These are phyloP conservation scores for Podila epigama DNA, from an alignment of 192 early-diverging fungal genomes.

Conservation along the genomic window DNA sequence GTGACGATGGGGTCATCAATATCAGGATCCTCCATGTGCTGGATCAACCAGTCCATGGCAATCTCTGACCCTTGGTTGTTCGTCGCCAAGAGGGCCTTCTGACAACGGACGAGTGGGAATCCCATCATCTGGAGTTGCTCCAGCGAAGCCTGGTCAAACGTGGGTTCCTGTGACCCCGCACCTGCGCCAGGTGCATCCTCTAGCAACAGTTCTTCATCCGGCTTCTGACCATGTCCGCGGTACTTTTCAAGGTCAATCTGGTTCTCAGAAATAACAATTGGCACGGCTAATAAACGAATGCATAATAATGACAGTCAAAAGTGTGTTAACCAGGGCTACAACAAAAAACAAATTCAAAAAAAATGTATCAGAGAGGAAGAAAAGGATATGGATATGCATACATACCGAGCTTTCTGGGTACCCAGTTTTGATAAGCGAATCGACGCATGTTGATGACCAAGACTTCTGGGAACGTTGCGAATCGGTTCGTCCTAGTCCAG, in stretches of 20 bases:
- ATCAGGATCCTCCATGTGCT: constrained; percentile 96
- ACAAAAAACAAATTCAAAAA: not conserved
- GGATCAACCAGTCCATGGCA: constrained; percentile 96
- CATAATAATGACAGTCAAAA: not conserved
- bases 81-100: constrained; percentile 83
- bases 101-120: constrained; percentile 85
- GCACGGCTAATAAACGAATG: constrained; percentile 51
- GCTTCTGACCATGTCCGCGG: constrained; percentile 69
- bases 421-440: constrained; percentile 86
- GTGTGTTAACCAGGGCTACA: not conserved
- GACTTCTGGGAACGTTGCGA: constrained; percentile 78
- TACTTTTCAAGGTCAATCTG: constrained; percentile 73
- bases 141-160: constrained; percentile 72
- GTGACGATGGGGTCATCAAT: constrained; percentile 76
- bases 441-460: constrained; percentile 75
- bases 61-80: constrained; percentile 82
- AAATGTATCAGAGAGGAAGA: not conserved
- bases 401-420: constrained; percentile 71
- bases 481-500: constrained; percentile 56
- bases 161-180: constrained; percentile 34
- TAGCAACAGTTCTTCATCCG: constrained; percentile 78
- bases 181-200: constrained; percentile 59
- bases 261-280: constrained; percentile 62
- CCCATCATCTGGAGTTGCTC: constrained; percentile 92
- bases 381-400: not conserved